Conservation (phyloP, 148 eudicot species). For the Oxyria digyna region DNA sequence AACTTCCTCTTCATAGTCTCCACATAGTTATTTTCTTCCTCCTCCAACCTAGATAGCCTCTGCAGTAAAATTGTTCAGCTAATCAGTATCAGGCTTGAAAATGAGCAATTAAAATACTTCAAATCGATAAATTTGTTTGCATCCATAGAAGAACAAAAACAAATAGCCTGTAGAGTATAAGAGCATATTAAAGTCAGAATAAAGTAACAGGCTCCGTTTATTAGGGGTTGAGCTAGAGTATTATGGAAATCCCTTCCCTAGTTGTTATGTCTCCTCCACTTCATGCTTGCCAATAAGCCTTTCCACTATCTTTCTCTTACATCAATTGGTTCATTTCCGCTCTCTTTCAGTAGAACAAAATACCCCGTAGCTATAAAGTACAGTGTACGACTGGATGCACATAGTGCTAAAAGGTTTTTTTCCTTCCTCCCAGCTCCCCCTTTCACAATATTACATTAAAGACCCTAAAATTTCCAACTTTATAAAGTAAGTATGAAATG, state of each 20-base stretch:
- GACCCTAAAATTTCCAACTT: not conserved
- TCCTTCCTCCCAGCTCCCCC: not conserved
- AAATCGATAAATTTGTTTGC: not conserved
- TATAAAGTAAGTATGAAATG: not conserved
- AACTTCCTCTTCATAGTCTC: constrained; percentile 78
- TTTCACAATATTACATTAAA: not conserved
- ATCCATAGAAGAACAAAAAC: not conserved
- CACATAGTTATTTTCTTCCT: constrained; percentile 71
- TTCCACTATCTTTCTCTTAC: not conserved
- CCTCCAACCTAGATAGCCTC: constrained; percentile 80
- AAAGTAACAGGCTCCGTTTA: not conserved
- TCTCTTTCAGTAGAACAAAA: not conserved
- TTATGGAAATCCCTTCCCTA: not conserved
- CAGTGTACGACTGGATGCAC: not conserved
- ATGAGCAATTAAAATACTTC: not conserved
- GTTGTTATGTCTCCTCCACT: not conserved
- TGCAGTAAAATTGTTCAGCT: constrained; percentile 26
- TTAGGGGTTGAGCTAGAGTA: not conserved
- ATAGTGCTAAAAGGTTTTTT: not conserved
- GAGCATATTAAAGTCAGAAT: not conserved
- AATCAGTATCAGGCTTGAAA: constrained; percentile 13
- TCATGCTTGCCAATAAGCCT: not conserved
- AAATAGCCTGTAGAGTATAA: not conserved
- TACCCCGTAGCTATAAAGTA: not conserved
- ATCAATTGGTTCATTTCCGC: not conserved